These are phyloP conservation scores for Hypoxylon lienhwacheense DNA, from an alignment of 495 filamentous ascomycete species.

Conservation along the genomic window DNA sequence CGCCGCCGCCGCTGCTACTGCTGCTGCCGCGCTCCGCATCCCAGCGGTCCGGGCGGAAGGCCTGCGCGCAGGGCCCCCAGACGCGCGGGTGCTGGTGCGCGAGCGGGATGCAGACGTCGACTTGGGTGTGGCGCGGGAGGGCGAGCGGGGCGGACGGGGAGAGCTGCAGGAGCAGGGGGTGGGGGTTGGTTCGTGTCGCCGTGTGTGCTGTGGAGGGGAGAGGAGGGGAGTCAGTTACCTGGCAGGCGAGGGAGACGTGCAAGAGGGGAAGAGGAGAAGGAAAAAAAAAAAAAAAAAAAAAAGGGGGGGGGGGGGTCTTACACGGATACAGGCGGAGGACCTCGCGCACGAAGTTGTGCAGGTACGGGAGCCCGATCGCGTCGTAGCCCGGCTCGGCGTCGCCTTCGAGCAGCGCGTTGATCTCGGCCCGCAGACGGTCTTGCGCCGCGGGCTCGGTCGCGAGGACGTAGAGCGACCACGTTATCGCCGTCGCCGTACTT, in stretches of 20 bases:
- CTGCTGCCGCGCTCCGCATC: slow-evolving; percentile 21
- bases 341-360: slow-evolving; percentile 46
- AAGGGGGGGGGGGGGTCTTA: slow-evolving; percentile 12
- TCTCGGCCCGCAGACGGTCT: slow-evolving; percentile 35
- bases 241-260: no score
- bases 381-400: slow-evolving; percentile 38
- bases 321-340: slow-evolving; percentile 44
- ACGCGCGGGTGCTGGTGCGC: slow-evolving; percentile 34
- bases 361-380: slow-evolving; percentile 41
- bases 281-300: not conserved
- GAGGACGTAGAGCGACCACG: slow-evolving; percentile 33
- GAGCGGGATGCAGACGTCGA: slow-evolving; percentile 36
- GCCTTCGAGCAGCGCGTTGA: slow-evolving; percentile 20
- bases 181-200: slow-evolving; percentile 26
- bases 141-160: slow-evolving; percentile 23
- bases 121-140: slow-evolving; percentile 34
- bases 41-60: slow-evolving; percentile 45
- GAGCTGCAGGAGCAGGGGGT: slow-evolving; percentile 36
- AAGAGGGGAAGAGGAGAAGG: no score
- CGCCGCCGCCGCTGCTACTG: no score
- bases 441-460: slow-evolving; percentile 25
- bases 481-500: slow-evolving; percentile 26
- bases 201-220: slow-evolving; percentile 22
- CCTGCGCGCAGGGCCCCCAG: slow-evolving; percentile 39
- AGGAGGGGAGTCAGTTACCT: no score